Conservation (phyloP, 2,329 filamentous ascomycete genomes). For the Talaromyces sp. region DNA sequence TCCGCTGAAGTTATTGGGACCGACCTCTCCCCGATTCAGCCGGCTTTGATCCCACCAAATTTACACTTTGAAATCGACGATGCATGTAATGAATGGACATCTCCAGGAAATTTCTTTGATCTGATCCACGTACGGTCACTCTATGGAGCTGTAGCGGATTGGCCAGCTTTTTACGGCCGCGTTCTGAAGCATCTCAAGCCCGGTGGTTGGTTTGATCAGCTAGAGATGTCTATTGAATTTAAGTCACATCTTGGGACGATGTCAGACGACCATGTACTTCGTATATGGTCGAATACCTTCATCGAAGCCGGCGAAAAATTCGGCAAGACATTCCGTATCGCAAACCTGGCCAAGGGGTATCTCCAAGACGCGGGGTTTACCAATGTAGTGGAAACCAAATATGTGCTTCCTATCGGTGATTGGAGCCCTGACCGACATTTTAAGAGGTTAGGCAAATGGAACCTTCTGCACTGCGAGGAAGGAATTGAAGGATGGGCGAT, state of each 20-base stretch:
- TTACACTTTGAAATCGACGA: slow-evolving; percentile 18
- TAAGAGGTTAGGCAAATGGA: slow-evolving; percentile 1
- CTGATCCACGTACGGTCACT: slow-evolving; percentile 21
- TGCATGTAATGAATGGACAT: slow-evolving; percentile 20
- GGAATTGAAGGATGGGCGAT: slow-evolving; percentile 21
- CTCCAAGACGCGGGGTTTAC: slow-evolving; percentile 47
- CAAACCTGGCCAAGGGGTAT: slow-evolving; percentile 29
- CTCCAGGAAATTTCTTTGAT: slow-evolving; percentile 19
- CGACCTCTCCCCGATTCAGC: slow-evolving; percentile 17
- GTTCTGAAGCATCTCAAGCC: slow-evolving; percentile 19
- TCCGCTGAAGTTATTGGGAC: slow-evolving; percentile 12
- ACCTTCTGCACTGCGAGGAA: slow-evolving; percentile 2
- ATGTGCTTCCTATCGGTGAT: slow-evolving; percentile 2
- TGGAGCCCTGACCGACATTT: slow-evolving; percentile 5
- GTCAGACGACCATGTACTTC: slow-evolving; percentile 13
- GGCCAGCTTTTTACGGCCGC: slow-evolving; percentile 18
- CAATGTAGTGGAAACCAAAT: slow-evolving; percentile 37
- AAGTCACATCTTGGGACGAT: slow-evolving; percentile 20
- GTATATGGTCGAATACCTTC: slow-evolving; percentile 13
- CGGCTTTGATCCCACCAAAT: slow-evolving; percentile 7
- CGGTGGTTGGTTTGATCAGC: slow-evolving; percentile 24
- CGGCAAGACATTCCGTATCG: slow-evolving; percentile 21
- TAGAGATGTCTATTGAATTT: slow-evolving; percentile 22
- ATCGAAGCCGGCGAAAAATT: slow-evolving; percentile 16
- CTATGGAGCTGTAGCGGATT: slow-evolving; percentile 21